Conservation (phyloP, 129 eudicot species). For the Cynara cardunculus region DNA sequence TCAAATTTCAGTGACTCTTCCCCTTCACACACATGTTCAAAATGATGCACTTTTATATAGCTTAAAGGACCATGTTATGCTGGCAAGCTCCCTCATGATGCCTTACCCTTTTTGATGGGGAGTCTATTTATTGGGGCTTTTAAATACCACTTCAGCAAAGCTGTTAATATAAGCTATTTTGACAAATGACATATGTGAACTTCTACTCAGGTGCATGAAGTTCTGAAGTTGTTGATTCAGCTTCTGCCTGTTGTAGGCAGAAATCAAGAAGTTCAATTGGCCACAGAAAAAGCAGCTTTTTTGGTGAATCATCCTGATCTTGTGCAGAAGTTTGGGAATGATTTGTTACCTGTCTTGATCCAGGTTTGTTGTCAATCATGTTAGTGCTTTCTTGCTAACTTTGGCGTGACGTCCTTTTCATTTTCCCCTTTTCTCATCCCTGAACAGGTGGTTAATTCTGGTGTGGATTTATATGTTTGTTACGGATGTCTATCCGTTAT, state of each 20-base stretch:
- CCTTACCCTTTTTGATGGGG: background rate
- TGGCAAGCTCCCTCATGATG: background rate
- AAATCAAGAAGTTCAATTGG: constrained; percentile 36
- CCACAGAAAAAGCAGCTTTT: constrained; percentile 51
- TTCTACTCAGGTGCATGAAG: constrained; percentile 61
- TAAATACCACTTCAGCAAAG: background rate
- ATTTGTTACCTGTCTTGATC: constrained; percentile 64
- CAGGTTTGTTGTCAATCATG: constrained; percentile 48
- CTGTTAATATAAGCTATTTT: background rate
- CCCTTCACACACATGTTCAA: background rate
- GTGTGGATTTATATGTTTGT: constrained; percentile 56
- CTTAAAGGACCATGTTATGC: background rate
- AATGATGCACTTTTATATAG: background rate
- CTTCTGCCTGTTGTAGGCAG: constrained; percentile 64
- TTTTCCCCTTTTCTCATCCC: background rate
- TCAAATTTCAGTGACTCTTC: background rate
- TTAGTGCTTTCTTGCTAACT: background rate
- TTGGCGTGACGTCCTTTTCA: constrained; percentile 1
- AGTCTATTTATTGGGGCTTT: background rate
- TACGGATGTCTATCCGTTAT: constrained; percentile 80
- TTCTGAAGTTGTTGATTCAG: constrained; percentile 77
- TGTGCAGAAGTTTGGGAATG: constrained; percentile 65
- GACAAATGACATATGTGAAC: constrained; percentile 5
- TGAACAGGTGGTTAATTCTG: constrained; percentile 83
- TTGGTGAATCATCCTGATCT: constrained; percentile 57